Evolutionary conservation across 2,329 filamentous ascomycete species (phyloP).

Genomic region (Hypoxylon sp.): DNA sequence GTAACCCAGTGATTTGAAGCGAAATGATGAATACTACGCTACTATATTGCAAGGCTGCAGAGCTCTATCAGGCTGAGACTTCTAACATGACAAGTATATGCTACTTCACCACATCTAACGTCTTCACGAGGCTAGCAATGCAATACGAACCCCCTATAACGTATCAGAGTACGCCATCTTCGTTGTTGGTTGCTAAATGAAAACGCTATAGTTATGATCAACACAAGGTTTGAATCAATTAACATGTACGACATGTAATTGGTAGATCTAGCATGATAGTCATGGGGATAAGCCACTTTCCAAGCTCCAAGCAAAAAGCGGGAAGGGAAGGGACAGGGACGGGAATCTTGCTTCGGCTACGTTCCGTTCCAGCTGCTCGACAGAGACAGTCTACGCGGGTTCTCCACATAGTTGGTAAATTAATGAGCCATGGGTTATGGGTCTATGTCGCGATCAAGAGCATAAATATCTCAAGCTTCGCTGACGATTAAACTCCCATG

Average conservation of each 20-base stretch:
- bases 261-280: constrained; percentile 9
- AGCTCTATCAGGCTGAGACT: constrained; percentile 27
- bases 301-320: constrained; percentile 22
- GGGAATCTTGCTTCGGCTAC: constrained; percentile 39
- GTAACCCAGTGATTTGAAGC: constrained; percentile 43
- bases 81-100: constrained; percentile 23
- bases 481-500: constrained; percentile 23
- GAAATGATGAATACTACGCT: constrained; percentile 51
- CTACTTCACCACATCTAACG: constrained; percentile 11
- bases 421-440: constrained; percentile 7
- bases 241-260: constrained; percentile 13
- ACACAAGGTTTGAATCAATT: constrained; percentile 10
- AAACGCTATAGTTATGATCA: constrained; percentile 9
- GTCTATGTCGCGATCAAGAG: constrained; percentile 21
- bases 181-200: constrained; percentile 14
- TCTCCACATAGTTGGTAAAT: constrained; percentile 23
- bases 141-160: constrained; percentile 7
- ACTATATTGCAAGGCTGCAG: constrained; percentile 44
- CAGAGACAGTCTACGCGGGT: constrained; percentile 31
- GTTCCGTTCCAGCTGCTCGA: constrained; percentile 31
- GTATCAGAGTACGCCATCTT: constrained; percentile 4
- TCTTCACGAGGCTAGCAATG: constrained; percentile 4
- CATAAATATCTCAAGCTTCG: constrained; percentile 21
- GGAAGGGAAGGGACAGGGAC: constrained; percentile 20
- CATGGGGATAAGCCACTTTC: constrained; percentile 23